Conservation (phyloP, 2,329 filamentous ascomycete species). For the Epichloe typhina region DNA sequence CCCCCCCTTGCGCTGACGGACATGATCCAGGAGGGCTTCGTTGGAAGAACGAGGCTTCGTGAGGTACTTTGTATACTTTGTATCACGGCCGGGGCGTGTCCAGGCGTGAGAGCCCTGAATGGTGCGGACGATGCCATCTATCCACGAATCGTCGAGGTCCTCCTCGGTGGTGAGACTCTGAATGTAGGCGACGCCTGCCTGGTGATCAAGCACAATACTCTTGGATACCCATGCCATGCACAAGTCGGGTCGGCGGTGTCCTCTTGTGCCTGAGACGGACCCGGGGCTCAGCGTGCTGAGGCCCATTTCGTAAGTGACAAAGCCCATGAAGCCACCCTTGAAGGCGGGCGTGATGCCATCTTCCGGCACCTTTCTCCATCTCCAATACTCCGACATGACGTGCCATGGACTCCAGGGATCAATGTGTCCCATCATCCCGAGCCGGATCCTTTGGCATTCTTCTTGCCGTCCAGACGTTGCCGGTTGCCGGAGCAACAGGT, state of each 20-base stretch:
- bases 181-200: slow-evolving; percentile 44
- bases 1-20: slow-evolving; percentile 5
- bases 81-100: slow-evolving; percentile 10
- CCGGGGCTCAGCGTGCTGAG: slow-evolving; percentile 28
- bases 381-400: slow-evolving; percentile 33
- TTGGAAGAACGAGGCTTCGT: slow-evolving; percentile 7
- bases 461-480: slow-evolving; percentile 8
- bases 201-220: slow-evolving; percentile 67
- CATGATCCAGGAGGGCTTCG: slow-evolving; percentile 9
- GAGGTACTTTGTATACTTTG: not conserved
- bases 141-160: slow-evolving; percentile 18
- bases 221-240: slow-evolving; percentile 65
- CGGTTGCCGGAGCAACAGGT: slow-evolving; percentile 18
- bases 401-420: slow-evolving; percentile 33
- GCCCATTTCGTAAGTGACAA: slow-evolving; percentile 73
- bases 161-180: slow-evolving; percentile 32
- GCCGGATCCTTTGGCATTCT: slow-evolving; percentile 15
- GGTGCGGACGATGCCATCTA: slow-evolving; percentile 15
- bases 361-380: slow-evolving; percentile 13
- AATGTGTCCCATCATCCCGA: slow-evolving; percentile 8
- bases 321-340: slow-evolving; percentile 74
- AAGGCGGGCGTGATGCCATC: slow-evolving; percentile 38
- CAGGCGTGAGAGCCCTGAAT: slow-evolving; percentile 22
- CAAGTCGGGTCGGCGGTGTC: slow-evolving; percentile 48
- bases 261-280: slow-evolving; percentile 13